Base-by-base conservation (phyloP, 192 early-diverging fungal genomes). In the Coemansia brasiliensis region DNA sequence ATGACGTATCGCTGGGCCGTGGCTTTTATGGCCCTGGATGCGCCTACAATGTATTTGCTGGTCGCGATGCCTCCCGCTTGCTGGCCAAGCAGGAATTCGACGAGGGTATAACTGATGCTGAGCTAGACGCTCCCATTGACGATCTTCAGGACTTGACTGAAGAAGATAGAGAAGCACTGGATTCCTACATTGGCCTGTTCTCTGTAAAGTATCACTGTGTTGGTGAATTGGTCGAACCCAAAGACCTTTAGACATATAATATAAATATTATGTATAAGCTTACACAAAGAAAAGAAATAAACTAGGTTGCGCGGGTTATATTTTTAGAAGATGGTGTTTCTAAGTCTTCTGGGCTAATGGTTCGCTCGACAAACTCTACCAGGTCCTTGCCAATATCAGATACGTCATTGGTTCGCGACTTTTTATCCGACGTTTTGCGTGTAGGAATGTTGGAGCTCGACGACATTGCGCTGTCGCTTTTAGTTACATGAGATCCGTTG, bases 21-120 rank as follows among this genome's bases (percentile, higher is more conserved):
- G 83, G 81, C 32, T 98, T 98, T 71, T 98, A 98, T 63, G 95
- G 94, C 0, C 91, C 95, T 37, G 77, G 61, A 16, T 89, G 91
- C 1, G 87, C 90, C 24, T 98, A 98, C 65, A 90, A 85, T 27
- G 93, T 94, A 80, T 98, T 96, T 87, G 92, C 94, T 9, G 96
- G 96, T 4, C 83, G 89, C 3, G 96, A 98, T 74, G 94, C 96
- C 0, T 95, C 94, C 11, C 82, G 96, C 26, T 87, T 94, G 1
- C 69, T 98, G 38, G 90, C 94, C 50, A 95, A 91, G 65, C 83
- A 93, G 65, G 90, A 92, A 21, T 95, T 98, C 71, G 93, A 95
- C 63, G 75, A 76, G 26, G 83, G 84, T 0, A 85, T 98, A 77
- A 63, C 94, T 12, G 68, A 81, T 9, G 83, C 83, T 7, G 74